These are phyloP conservation scores for Tuber calosporum DNA, from an alignment of 495 filamentous ascomycete species.

Conservation along the genomic window DNA sequence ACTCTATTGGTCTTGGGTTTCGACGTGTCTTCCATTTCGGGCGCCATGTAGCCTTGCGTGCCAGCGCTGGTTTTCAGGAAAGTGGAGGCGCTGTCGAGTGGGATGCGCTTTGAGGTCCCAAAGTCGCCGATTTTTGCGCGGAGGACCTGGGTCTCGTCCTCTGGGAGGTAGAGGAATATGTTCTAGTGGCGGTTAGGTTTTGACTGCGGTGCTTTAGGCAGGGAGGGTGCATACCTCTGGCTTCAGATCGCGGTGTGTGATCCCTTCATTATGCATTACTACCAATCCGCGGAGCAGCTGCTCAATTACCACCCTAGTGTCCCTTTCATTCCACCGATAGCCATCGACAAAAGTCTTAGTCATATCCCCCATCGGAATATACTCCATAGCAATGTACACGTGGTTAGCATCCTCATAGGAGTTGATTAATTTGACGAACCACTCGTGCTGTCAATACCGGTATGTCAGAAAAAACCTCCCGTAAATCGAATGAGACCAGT, in stretches of 20 bases:
- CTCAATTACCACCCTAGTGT: not conserved
- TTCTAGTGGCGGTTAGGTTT: not conserved
- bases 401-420: not conserved
- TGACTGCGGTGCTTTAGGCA: accelerated
- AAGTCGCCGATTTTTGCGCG: conserved; percentile 7
- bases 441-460: not conserved
- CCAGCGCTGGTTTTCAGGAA: not conserved
- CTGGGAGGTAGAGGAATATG: not conserved
- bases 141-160: not conserved
- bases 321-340: not conserved
- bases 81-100: not conserved
- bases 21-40: not conserved
- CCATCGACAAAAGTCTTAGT: accelerated
- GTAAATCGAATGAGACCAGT: not conserved
- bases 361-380: not conserved
- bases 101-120: not conserved
- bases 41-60: not conserved
- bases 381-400: conserved; percentile 9
- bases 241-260: not conserved
- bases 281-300: conserved; percentile 4
- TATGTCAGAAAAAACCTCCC: not conserved
- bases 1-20: not conserved
- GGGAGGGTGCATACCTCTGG: not conserved
- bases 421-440: not conserved
- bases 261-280: not conserved